Percentiles rank a stretch among this genome's conserved stretches.
phyloP scores from a whole-genome alignment of 768 basidiomycete genomes.

The Candolleomyces eurysporus region DNA sequence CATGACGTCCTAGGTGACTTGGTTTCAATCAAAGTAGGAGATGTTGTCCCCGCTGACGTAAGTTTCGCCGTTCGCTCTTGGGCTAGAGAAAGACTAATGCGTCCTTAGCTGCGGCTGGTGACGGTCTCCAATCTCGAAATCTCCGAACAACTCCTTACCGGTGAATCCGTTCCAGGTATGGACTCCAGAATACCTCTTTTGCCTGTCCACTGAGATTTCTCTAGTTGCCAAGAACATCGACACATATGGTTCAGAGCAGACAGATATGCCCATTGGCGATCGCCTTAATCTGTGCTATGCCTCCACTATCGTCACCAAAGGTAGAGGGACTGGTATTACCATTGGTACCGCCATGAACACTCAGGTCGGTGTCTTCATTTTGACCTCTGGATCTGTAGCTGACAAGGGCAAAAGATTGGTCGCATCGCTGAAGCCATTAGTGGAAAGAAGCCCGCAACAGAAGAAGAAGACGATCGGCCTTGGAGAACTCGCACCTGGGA shows the following conservation, averaged over 20 bases:
- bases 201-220: not conserved
- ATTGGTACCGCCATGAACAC: constrained; percentile 52
- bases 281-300: constrained; percentile 43
- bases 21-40: constrained; percentile 37
- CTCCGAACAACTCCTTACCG: constrained; percentile 52
- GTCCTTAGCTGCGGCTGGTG: constrained; percentile 36
- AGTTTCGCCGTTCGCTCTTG: constrained; percentile 5
- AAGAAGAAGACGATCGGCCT: constrained; percentile 18
- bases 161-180: constrained; percentile 47
- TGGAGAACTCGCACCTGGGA: constrained; percentile 20
- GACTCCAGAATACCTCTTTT: not conserved
- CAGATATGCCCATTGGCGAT: constrained; percentile 40
- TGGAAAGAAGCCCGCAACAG: constrained; percentile 17
- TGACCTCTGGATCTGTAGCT: not conserved
- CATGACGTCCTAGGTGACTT: constrained; percentile 30
- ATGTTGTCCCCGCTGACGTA: constrained; percentile 46
- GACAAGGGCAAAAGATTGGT: constrained; percentile 26
- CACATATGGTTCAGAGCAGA: constrained; percentile 24
- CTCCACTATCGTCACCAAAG: constrained; percentile 45
- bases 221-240: constrained; percentile 39
- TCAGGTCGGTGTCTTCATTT: constrained; percentile 34
- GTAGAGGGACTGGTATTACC: constrained; percentile 47
- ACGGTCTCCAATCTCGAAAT: constrained; percentile 46
- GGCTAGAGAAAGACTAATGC: not conserved
- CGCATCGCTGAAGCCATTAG: constrained; percentile 35